phyloP scores from a whole-genome alignment of 2,329 filamentous ascomycete genomes.

The Decorospora gaudefroyi region DNA sequence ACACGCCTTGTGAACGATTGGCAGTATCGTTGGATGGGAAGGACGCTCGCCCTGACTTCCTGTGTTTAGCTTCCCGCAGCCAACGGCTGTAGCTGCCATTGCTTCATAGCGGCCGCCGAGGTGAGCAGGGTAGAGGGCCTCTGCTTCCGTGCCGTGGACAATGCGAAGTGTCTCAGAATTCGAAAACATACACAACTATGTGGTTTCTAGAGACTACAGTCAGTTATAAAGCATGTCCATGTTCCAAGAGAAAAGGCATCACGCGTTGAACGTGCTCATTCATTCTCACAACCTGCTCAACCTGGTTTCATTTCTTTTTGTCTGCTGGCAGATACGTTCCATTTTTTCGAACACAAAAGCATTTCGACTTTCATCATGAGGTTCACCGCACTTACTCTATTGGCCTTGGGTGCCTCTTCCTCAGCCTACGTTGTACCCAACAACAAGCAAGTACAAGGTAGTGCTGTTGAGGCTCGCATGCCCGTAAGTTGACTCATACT shows the following conservation, averaged over 20 bases:
- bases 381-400: conserved; percentile 36
- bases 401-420: conserved; percentile 40
- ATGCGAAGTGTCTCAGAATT: conserved; percentile 30
- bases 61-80: conserved; percentile 18
- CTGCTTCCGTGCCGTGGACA: conserved; percentile 18
- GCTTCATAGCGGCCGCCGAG: conserved; percentile 4
- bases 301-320: conserved; percentile 31
- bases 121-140: conserved; percentile 14
- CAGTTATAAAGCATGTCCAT: conserved; percentile 34
- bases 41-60: conserved; percentile 13
- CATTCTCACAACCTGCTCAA: conserved; percentile 39
- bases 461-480: conserved; percentile 35
- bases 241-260: conserved; percentile 26
- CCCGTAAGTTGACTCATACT: conserved; percentile 23
- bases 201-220: conserved; percentile 6
- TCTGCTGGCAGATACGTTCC: conserved; percentile 40
- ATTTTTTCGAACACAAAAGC: conserved; percentile 20
- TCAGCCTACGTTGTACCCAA: conserved; percentile 42
- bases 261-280: conserved; percentile 44
- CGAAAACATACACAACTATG: conserved; percentile 10
- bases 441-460: conserved; percentile 21
- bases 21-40: conserved; percentile 23
- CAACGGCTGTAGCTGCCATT: conserved; percentile 4
- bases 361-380: conserved; percentile 36
- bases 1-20: conserved; percentile 13